Conservation (phyloP, 495 filamentous ascomycete genomes). For the Penicillium ucsense region DNA sequence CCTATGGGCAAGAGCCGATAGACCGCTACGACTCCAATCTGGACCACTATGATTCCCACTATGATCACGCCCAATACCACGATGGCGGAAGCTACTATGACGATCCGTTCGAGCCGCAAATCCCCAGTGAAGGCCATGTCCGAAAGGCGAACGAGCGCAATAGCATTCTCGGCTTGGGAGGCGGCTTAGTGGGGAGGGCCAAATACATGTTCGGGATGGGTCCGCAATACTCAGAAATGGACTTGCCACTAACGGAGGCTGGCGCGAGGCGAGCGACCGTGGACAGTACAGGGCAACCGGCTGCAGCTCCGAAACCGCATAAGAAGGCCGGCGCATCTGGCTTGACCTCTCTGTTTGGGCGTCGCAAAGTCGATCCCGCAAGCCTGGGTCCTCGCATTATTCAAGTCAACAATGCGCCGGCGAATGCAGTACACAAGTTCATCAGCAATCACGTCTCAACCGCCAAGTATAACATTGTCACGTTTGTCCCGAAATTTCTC, state of each 20-base stretch:
- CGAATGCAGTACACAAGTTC: conserved; percentile 80
- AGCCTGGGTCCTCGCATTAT: conserved; percentile 88
- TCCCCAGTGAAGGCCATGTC: conserved; percentile 39
- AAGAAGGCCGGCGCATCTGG: conserved; percentile 59
- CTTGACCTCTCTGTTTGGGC: conserved; percentile 92
- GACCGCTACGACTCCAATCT: conserved; percentile 1
- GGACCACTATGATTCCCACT: not conserved
- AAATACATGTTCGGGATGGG: conserved; percentile 90
- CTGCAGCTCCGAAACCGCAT: conserved; percentile 21
- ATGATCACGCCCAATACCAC: not conserved
- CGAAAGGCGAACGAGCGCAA: conserved; percentile 66
- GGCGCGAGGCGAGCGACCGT: conserved; percentile 41
- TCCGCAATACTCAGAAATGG: conserved; percentile 94
- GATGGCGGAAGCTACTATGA: conserved; percentile 38
- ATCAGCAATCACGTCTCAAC: conserved; percentile 95
- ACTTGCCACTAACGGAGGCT: conserved; percentile 82
- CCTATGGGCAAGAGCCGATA: not conserved
- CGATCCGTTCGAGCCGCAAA: conserved; percentile 46
- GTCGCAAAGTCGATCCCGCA: conserved; percentile 77
- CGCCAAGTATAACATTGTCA: conserved; percentile 91
- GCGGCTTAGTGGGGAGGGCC: conserved; percentile 73
- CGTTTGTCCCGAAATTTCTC: conserved; percentile 96
- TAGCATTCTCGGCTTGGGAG: conserved; percentile 76
- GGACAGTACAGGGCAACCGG: conserved; percentile 23
- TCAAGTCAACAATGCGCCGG: conserved; percentile 93